Percentiles rank a stretch among this genome's conserved stretches.
phyloP scores from a whole-genome alignment of 78 protist genomes.

The Goniomonas avonlea region DNA sequence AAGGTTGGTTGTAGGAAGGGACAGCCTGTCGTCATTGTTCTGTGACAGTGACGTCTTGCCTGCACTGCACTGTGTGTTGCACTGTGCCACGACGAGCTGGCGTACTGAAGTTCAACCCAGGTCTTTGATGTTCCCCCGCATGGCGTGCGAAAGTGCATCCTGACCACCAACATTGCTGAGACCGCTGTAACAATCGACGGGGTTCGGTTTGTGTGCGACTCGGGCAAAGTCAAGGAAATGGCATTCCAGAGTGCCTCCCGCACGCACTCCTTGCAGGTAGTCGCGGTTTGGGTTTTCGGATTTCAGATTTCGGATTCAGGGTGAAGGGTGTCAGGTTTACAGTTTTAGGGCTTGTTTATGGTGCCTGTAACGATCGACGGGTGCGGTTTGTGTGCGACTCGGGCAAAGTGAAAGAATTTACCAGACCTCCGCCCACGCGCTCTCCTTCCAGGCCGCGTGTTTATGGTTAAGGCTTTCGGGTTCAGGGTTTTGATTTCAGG shows the following conservation, averaged over 20 bases:
- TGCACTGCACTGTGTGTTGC: neutral
- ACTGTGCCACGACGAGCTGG: neutral
- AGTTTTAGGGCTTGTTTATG: no score
- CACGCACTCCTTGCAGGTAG: slow-evolving; percentile 16
- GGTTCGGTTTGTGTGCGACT: slow-evolving; percentile 48
- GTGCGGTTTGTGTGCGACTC: slow-evolving; percentile 50
- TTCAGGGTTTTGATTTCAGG: no score
- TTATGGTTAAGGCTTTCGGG: no score
- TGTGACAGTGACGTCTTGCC: no score
- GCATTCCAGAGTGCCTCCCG: neutral
- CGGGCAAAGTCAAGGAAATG: slow-evolving; percentile 48
- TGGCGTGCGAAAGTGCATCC: slow-evolving; percentile 16
- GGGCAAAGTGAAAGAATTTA: slow-evolving; percentile 48
- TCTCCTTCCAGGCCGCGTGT: slow-evolving; percentile 24
- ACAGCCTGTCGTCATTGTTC: neutral
- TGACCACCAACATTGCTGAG: slow-evolving; percentile 58
- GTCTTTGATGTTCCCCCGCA: slow-evolving; percentile 19
- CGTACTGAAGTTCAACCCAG: neutral
- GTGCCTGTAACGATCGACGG: slow-evolving; percentile 62
- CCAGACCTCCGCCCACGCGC: neutral
- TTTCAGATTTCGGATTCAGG: no score
- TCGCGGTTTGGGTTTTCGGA: no score
- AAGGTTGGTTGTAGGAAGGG: neutral
- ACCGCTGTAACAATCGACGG: slow-evolving; percentile 62
- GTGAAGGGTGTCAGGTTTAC: no score